Conservation (phyloP, 257 asterid genomes). For the Verbascum thapsus region DNA sequence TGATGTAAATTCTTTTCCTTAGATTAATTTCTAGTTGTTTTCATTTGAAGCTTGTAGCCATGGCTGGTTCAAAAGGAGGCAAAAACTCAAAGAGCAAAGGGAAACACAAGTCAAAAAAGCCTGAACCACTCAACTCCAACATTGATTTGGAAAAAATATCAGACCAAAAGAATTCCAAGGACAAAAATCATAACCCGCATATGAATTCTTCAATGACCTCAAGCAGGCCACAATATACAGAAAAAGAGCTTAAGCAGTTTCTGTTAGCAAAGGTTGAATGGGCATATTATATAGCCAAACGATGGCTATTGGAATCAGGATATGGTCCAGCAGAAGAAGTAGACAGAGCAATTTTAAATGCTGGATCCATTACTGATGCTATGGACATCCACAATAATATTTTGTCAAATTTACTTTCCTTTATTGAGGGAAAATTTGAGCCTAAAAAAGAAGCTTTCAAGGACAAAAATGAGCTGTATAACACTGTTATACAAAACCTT, state of each 20-base stretch:
- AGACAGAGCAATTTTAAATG: constrained; percentile 22
- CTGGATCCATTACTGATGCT: constrained; percentile 18
- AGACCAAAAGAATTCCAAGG: constrained; percentile 8
- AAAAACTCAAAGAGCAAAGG: constrained; percentile 33
- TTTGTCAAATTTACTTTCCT: constrained; percentile 20
- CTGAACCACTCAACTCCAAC: background rate
- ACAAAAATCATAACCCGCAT: constrained; percentile 3
- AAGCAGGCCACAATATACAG: constrained; percentile 1
- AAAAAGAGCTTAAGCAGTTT: constrained; percentile 19
- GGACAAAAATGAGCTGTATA: constrained; percentile 19
- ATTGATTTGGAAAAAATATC: background rate
- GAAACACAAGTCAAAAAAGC: constrained; percentile 21
- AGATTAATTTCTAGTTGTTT: constrained; percentile 11
- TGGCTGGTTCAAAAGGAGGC: constrained; percentile 34
- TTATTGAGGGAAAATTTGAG: constrained; percentile 2
- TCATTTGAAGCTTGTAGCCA: constrained; percentile 27
- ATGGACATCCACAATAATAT: constrained; percentile 14
- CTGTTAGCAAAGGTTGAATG: constrained; percentile 18
- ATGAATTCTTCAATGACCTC: background rate
- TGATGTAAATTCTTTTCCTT: background rate
- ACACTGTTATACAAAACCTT: constrained; percentile 4
- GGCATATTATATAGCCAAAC: constrained; percentile 23
- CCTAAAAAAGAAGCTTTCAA: constrained; percentile 18
- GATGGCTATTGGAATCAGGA: constrained; percentile 26
- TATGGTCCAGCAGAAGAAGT: constrained; percentile 12